Conservation (phyloP, 2,329 filamentous ascomycete genomes). For the Penicillium sp. region DNA sequence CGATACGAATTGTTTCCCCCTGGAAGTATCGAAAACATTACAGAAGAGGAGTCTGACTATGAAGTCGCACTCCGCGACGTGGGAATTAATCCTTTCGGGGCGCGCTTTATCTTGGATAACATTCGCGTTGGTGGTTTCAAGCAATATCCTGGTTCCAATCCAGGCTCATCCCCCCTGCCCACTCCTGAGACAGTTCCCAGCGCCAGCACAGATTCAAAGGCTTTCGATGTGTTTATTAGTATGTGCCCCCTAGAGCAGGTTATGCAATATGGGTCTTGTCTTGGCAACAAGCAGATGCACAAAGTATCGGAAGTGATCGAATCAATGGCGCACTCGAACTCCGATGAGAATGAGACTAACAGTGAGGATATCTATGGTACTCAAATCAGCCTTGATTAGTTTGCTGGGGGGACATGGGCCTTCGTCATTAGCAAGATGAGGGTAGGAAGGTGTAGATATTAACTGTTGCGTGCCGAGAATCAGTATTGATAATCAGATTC, state of each 20-base stretch:
- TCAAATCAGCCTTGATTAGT: background rate
- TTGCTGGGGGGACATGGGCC: background rate
- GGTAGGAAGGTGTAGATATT: background rate
- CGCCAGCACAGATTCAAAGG: background rate
- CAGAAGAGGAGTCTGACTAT: conserved; percentile 58
- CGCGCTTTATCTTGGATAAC: conserved; percentile 57
- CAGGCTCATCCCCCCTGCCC: background rate
- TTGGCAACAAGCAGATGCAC: background rate
- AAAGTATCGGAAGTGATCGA: background rate
- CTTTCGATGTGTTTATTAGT: background rate
- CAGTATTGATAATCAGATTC: background rate
- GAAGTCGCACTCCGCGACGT: conserved; percentile 54
- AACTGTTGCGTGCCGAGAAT: background rate
- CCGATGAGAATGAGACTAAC: background rate
- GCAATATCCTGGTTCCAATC: background rate
- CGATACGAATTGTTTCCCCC: background rate
- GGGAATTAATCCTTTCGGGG: conserved; percentile 70
- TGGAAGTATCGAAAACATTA: conserved; percentile 46
- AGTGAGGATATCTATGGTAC: background rate
- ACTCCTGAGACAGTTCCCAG: background rate
- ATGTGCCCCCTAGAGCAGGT: background rate
- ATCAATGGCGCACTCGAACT: background rate
- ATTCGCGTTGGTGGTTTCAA: background rate
- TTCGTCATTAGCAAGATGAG: background rate
- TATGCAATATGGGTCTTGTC: background rate